A percentile compares a stretch with the other conserved stretches of the same genome.
Conservation (phyloP, 768 basidiomycete species). For the Calocybe cyanea region DNA sequence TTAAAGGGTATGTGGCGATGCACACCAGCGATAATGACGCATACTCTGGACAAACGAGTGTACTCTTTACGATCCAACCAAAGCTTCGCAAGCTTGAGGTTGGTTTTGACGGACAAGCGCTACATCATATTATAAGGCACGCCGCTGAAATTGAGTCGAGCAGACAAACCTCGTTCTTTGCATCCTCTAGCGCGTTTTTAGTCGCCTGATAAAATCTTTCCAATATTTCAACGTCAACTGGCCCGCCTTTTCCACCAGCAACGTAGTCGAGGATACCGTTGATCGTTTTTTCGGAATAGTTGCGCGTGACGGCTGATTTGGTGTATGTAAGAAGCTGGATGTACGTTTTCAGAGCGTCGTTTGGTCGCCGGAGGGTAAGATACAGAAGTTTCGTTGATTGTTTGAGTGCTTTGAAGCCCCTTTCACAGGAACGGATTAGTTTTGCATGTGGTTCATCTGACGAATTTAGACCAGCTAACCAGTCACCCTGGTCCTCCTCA, state of each 20-base stretch:
- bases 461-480: slow-evolving; percentile 44
- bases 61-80: slow-evolving; percentile 98
- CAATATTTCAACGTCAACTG: slow-evolving; percentile 78
- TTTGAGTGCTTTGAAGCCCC: slow-evolving; percentile 99
- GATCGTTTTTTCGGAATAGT: slow-evolving; percentile 98
- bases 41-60: slow-evolving; percentile 72
- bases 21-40: slow-evolving; percentile 1
- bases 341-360: slow-evolving; percentile 85
- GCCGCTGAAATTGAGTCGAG: neutral
- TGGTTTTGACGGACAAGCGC: slow-evolving; percentile 93
- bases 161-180: slow-evolving; percentile 84
- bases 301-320: slow-evolving; percentile 91
- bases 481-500: slow-evolving; percentile 92
- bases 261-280: slow-evolving; percentile 98
- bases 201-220: slow-evolving; percentile 97
- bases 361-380: slow-evolving; percentile 70
- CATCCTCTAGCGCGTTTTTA: slow-evolving; percentile 83
- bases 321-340: slow-evolving; percentile 87
- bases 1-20: neutral
- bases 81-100: slow-evolving; percentile 93
- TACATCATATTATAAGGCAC: slow-evolving; percentile 25
- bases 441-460: neutral
- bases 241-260: slow-evolving; percentile 80
- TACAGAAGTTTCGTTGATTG: slow-evolving; percentile 95
- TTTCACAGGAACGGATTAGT: slow-evolving; percentile 29